phyloP scores from a whole-genome alignment of 768 basidiomycete genomes.

The Auricularia cornea region DNA sequence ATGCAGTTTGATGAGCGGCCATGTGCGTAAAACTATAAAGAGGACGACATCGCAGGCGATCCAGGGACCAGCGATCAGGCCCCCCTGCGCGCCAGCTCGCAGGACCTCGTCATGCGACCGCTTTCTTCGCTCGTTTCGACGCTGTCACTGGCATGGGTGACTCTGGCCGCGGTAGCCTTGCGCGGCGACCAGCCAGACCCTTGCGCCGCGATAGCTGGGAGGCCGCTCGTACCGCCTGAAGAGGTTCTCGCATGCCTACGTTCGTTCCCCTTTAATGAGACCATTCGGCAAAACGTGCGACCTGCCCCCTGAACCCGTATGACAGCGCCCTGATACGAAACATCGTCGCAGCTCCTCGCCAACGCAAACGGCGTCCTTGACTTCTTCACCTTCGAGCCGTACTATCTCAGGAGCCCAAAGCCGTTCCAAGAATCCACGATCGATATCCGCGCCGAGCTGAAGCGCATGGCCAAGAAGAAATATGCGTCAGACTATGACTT shows the following conservation, averaged over 20 bases:
- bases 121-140: no score
- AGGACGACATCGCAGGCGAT: no score
- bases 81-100: no score
- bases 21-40: no score
- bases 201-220: slow-evolving; percentile 26
- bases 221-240: slow-evolving; percentile 39
- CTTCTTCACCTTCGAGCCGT: slow-evolving; percentile 13
- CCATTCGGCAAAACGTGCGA: slow-evolving; percentile 41
- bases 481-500: slow-evolving; percentile 13
- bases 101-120: no score
- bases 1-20: no score
- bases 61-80: no score
- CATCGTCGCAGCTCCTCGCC: neutral
- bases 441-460: slow-evolving; percentile 7
- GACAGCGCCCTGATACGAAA: neutral
- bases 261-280: slow-evolving; percentile 49
- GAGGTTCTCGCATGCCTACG: slow-evolving; percentile 51
- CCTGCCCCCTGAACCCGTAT: no score
- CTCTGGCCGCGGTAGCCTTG: no score
- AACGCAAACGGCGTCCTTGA: slow-evolving; percentile 2
- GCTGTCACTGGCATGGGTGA: no score
- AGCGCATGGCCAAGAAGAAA: slow-evolving; percentile 4
- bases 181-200: no score
- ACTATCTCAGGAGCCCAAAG: slow-evolving; percentile 6
- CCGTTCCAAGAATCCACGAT: slow-evolving; percentile 9